Evolutionary conservation across 441 rosid genomes (phyloP).

Genomic region (Bocquillonia castaneifolia): DNA sequence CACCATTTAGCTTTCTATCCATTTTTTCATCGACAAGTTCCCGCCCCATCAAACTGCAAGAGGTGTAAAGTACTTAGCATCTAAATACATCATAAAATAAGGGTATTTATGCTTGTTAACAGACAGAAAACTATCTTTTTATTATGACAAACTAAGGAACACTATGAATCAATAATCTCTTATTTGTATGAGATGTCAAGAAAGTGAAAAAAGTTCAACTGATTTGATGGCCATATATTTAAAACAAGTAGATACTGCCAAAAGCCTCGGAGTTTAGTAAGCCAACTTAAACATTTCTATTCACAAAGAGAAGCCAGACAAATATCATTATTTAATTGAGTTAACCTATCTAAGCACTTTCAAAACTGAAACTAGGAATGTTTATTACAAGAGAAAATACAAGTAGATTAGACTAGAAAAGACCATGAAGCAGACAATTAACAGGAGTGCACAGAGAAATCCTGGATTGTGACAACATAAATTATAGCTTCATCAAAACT

Average conservation of each 20-base stretch:
- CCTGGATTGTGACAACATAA: neutral
- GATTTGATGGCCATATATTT: neutral
- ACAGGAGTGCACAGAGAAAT: neutral
- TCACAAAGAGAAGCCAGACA: neutral
- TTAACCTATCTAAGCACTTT: neutral
- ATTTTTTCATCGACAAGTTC: constrained; percentile 50
- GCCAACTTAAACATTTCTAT: constrained; percentile 1
- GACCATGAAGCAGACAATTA: constrained; percentile 3
- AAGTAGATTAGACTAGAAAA: neutral
- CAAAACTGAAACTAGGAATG: neutral
- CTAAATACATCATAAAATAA: constrained; percentile 12
- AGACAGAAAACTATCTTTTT: neutral
- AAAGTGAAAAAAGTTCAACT: neutral
- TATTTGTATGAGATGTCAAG: neutral
- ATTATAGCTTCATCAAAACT: neutral
- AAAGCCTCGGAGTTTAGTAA: neutral
- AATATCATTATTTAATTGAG: neutral
- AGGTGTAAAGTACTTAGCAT: constrained; percentile 13
- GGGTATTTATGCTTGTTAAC: neutral
- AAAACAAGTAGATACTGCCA: constrained; percentile 15
- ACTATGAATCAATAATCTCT: neutral
- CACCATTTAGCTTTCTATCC: constrained; percentile 55
- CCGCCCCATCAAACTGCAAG: constrained; percentile 77
- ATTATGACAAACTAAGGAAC: neutral
- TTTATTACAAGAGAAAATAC: neutral